phyloP scores from a whole-genome alignment of 208 protist species.

The Angomonas ambiguus region DNA sequence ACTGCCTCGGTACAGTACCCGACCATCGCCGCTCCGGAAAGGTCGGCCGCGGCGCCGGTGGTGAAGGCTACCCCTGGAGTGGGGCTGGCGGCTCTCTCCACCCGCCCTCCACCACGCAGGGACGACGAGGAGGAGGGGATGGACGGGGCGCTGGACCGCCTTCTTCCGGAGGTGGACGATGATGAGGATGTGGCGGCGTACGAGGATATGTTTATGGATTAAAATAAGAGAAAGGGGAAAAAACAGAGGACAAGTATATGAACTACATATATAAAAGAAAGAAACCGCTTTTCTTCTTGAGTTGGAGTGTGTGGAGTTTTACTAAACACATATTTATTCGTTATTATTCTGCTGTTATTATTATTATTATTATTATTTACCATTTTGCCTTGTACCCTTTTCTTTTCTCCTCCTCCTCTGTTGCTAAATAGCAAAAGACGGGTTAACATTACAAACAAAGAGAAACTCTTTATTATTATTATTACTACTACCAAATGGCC shows the following conservation, averaged over 20 bases:
- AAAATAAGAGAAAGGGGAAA: background rate
- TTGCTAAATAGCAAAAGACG: too few relatives aligned
- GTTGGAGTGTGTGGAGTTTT: too few relatives aligned
- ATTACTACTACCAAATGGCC: background rate
- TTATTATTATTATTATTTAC: too few relatives aligned
- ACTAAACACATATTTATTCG: too few relatives aligned
- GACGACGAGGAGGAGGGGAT: background rate
- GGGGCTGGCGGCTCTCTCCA: background rate
- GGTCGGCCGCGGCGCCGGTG: too few relatives aligned
- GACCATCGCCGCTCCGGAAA: background rate
- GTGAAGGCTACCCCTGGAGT: background rate
- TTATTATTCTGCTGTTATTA: too few relatives aligned
- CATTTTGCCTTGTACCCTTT: conserved; percentile 4
- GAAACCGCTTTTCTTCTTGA: too few relatives aligned
- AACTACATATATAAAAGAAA: too few relatives aligned
- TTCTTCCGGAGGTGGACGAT: background rate
- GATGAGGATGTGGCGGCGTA: background rate
- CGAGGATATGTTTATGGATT: background rate
- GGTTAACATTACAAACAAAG: background rate
- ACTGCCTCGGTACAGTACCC: too few relatives aligned
- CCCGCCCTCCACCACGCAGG: background rate
- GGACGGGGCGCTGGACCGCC: background rate
- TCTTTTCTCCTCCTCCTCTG: background rate
- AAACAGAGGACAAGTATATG: background rate
- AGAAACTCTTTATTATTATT: background rate